Evolutionary conservation across 1,284 basidiomycete species (phyloP).

Genomic region (Tremellales sp.): DNA sequence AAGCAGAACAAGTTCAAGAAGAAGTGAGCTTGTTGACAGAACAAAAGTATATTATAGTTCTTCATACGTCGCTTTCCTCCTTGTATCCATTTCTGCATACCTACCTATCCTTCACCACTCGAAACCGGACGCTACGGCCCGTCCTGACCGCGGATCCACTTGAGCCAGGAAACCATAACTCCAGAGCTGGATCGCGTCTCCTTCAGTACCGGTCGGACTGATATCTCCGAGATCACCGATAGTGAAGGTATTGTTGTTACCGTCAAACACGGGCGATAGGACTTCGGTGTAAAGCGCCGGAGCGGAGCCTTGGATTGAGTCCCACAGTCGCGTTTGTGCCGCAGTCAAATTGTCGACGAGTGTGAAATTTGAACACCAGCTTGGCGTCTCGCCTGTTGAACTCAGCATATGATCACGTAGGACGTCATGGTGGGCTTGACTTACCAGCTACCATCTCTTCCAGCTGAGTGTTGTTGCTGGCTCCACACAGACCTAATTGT

Average conservation of each 20-base stretch:
- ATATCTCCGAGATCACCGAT: conserved; percentile 42
- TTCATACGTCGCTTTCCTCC: neutral
- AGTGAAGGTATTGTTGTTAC: conserved; percentile 22
- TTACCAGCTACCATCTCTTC: conserved; percentile 4
- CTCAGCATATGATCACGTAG: neutral
- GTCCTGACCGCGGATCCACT: conserved; percentile 35
- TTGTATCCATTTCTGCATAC: neutral
- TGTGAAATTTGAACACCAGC: conserved; percentile 47
- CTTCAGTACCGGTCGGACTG: conserved; percentile 42
- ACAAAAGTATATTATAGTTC: neutral
- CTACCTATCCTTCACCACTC: neutral
- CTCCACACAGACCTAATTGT: conserved; percentile 47
- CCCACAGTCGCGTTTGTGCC: conserved; percentile 49
- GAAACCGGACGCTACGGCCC: conserved; percentile 26
- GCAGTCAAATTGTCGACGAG: conserved; percentile 39
- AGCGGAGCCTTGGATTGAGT: conserved; percentile 46
- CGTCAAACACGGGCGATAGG: conserved; percentile 30
- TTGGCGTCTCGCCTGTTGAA: conserved; percentile 15
- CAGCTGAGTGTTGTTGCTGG: conserved; percentile 15
- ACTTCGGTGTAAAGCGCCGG: conserved; percentile 41
- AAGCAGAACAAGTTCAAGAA: conserved; percentile 37
- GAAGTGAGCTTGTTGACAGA: neutral
- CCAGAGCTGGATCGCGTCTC: conserved; percentile 49
- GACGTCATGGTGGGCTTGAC: neutral
- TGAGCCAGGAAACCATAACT: conserved; percentile 45